Base-by-base conservation (phyloP, 345 rosid genomes). In the Euphorbia lathyris region DNA sequence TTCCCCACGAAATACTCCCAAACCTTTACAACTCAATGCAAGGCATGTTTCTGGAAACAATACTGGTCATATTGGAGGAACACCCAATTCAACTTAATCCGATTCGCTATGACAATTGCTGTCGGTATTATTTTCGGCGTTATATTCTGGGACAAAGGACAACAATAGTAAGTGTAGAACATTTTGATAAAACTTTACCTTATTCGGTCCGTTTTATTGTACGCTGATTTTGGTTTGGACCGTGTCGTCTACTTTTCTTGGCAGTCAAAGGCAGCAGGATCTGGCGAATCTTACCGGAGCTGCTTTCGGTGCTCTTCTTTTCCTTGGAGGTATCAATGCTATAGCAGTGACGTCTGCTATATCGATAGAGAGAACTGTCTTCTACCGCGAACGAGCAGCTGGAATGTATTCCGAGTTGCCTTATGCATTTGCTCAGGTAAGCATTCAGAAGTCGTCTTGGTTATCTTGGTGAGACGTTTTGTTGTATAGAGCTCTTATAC, bases 61-160 rank as follows among this genome's bases (percentile, higher is more conserved):
- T 67, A 74, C 70, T 77, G 81, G 84, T 79, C 82, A n/a, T 79
- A 84, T 63, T 84, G 87, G 83, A 77, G 83, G 74, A 84, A 79
- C 72, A 60, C 85, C 12, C 73, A 38, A 50, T 79, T 50, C 71
- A 84, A 80, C 3, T 76, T 69, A 17, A 76, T 79, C 65, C 83
- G 85, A 22, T 75, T 81, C 72, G 23, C 70, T 9, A 38, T 69
- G 47, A 77, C 85, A 2, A 30, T 69, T 1, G 58, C 70, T 45
- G 70, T 79, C 11, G 85, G 78, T 27, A 3, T 84, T 16, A 30
- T 77, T 63, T 81, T 79, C 53, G 83, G 87, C 13, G 11, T 71
- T 42, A 47, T 79, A 61, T 79, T 81, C 74, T 84, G 83, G 82
- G 63, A 9, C 68, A 67, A 74, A 61, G 85, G 87, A 65, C 60